Conservation (phyloP, 2,329 filamentous ascomycete species). For the Fusarium albidum region DNA sequence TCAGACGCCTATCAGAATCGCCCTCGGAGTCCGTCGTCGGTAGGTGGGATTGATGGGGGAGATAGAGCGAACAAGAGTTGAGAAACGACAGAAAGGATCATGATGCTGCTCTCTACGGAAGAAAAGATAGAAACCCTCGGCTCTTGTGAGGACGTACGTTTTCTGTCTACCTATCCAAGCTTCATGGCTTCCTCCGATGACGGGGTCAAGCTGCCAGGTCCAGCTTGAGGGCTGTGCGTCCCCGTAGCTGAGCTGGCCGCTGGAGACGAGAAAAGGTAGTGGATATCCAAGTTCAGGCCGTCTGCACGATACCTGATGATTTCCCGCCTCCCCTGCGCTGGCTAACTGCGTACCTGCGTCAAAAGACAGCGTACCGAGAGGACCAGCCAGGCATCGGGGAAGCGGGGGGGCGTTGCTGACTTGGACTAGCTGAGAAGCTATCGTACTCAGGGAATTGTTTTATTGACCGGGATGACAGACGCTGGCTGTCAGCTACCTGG, state of each 20-base stretch:
- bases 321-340: slow-evolving; percentile 27
- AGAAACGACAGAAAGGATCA: neutral
- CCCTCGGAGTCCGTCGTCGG: too few relatives aligned
- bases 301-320: slow-evolving; percentile 36
- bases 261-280: slow-evolving; percentile 10
- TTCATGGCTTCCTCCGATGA: slow-evolving; percentile 7
- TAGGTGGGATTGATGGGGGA: too few relatives aligned
- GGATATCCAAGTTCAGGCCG: slow-evolving; percentile 4
- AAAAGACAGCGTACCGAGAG: slow-evolving; percentile 11
- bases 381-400: slow-evolving; percentile 8
- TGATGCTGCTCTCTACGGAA: too few relatives aligned
- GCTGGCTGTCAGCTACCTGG: neutral
- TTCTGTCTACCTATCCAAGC: slow-evolving; percentile 4
- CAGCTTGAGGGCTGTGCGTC: slow-evolving; percentile 33
- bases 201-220: slow-evolving; percentile 19
- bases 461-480: slow-evolving; percentile 30
- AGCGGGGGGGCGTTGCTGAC: slow-evolving; percentile 18
- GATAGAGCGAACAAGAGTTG: slow-evolving; percentile 8
- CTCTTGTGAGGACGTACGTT: neutral
- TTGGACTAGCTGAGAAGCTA: slow-evolving; percentile 2
- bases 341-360: slow-evolving; percentile 32
- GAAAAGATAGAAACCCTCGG: too few relatives aligned
- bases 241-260: slow-evolving; percentile 21
- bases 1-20: slow-evolving; percentile 32
- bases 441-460: slow-evolving; percentile 15